Base-by-base conservation (phyloP, 768 basidiomycete genomes). In the Mycena crocata region DNA sequence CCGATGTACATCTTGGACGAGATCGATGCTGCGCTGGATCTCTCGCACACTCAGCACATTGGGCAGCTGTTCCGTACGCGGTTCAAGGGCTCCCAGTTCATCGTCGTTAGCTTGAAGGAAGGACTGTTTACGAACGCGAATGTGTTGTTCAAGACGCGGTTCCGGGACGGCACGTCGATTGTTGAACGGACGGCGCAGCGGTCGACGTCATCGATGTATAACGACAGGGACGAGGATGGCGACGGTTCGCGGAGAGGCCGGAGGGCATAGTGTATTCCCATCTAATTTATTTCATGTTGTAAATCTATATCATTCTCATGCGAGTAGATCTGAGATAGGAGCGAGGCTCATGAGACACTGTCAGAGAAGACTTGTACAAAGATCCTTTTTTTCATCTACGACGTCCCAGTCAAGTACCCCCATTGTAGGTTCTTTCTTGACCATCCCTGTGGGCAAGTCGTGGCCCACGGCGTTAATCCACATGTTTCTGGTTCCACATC, bases 1-100 rank as follows among this genome's bases (percentile, higher is more conserved):
- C 97, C 96, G 3, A 96, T 99, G 95, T 99, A 99, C 79, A 99
- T 99, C 75, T 87, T 99, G 12, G 98, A 99, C 80, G 98, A 99
- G 80, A 97, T 99, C 68, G 98, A 99, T 78, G 96, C 98, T 0
- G 97, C 97, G 10, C 87, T 99, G 30, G 98, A 99, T 79, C 82
- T 99, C 15, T 96, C 95, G 31, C 95, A 97, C 72, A 97, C 95
- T 2, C 96, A 99, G 73, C 95, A 99, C 78, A 98, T 99, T 65
- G 98, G 97, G 32, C 94, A 95, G 70, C 88, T 99, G n/a, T 99
- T 99, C 89, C 88, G 93, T 44, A 97, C 92, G 51, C 89, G 98
- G 21, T 99, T 99, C 87, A 96, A 95, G 80, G 97, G 97, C 44
- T 93, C 93, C 19, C 98, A 99, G 77, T 99, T 98, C 81, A 98